Percentiles rank a stretch among this genome's conserved stretches.
phyloP scores from a whole-genome alignment of 257 asterid genomes.

The Phtheirospermum japonicum region DNA sequence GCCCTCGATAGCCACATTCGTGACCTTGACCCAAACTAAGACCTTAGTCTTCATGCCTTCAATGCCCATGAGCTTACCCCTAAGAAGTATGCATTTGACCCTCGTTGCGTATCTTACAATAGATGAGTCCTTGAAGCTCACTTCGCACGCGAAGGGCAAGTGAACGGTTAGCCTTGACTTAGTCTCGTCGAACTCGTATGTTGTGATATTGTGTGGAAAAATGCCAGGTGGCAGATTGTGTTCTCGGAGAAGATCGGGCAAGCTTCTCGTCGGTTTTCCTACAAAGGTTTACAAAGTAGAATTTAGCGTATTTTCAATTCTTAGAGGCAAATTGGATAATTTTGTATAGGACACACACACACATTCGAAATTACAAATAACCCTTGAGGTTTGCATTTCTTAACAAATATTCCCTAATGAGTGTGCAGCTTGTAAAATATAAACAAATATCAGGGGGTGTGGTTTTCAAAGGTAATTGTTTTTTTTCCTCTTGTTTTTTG shows the following conservation, averaged over 20 bases:
- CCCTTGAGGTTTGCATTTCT: neutral
- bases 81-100: constrained; percentile 67
- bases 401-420: too few relatives aligned
- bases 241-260: constrained; percentile 65
- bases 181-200: constrained; percentile 62
- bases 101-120: constrained; percentile 50
- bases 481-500: neutral
- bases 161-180: constrained; percentile 59
- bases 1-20: constrained; percentile 59
- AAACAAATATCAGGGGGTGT: neutral
- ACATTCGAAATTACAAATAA: too few relatives aligned
- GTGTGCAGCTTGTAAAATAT: neutral
- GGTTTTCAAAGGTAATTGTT: too few relatives aligned
- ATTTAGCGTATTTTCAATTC: neutral
- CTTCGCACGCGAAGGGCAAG: constrained; percentile 74
- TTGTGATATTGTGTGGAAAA: constrained; percentile 59
- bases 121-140: constrained; percentile 70
- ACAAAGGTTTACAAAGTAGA: neutral
- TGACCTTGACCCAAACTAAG: constrained; percentile 77
- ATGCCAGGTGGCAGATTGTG: constrained; percentile 69
- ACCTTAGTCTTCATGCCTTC: constrained; percentile 87
- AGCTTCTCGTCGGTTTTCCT: constrained; percentile 58
- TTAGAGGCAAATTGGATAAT: too few relatives aligned
- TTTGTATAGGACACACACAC: too few relatives aligned
- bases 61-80: constrained; percentile 65